Base-by-base conservation (phyloP, 805 yeast genomes). In the Candida nonsorbophila region DNA sequence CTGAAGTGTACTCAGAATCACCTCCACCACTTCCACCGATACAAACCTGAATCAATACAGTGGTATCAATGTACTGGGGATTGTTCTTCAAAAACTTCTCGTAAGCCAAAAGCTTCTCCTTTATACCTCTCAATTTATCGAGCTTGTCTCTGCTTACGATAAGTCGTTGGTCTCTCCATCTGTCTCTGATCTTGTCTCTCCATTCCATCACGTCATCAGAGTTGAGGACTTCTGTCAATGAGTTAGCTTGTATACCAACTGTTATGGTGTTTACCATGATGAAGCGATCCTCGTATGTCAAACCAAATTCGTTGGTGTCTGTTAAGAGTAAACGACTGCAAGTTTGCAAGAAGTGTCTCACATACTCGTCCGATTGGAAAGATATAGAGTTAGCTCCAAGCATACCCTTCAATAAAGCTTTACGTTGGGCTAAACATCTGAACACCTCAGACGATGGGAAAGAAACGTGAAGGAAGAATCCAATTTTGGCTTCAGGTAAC, bases 401-500 rank as follows among this genome's bases (percentile, higher is more conserved):
- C 59, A 90, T 68, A 13, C 98, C 98, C 36, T 72, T 68, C 10
- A 92, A 62, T 9, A 92, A 67, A 8, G 72, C 72, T 28, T 75
- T 77, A 45, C 98, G 71, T 45, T 86, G 92, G 1, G 97, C 95
- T 37, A 90, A 72, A 46, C 97, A 88, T 40, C 97, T 70, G 58
- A 88, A 92, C 3, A 90, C 95, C 53, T 90, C 98, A 33, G 90
- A 78, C 3, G 95, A 84, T 6, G 98, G 98, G 62, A 90, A 90
- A 1, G 97, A 83, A 9, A 90, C 84, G 48, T 92, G 98, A 33
- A 92, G 63, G 55, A 87, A 92, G 44, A 88, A 83, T 0, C 96
- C 97, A 42, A 92, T 87, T 38, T 81, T 77, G 2, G 95, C 97
- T 33, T 75, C 53, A 4, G 97, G 96, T 14, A 87, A 52, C 39